phyloP scores from a whole-genome alignment of 495 filamentous ascomycete genomes.

The Penicillium antarcticum region DNA sequence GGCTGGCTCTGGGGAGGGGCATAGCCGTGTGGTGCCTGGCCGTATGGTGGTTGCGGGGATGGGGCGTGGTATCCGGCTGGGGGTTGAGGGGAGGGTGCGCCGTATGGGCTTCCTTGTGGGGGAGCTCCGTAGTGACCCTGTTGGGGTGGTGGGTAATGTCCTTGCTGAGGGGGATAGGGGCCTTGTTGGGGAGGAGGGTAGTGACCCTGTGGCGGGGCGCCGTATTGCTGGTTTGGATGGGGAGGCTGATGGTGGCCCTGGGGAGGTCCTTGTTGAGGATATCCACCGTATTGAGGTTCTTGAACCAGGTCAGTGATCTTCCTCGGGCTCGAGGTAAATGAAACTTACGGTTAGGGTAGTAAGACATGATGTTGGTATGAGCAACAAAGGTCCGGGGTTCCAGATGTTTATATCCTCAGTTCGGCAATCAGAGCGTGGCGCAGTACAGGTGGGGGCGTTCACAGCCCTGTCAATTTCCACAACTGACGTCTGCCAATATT shows the following conservation, averaged over 20 bases:
- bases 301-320: slow-evolving; percentile 1
- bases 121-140: slow-evolving; percentile 29
- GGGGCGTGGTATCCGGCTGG: slow-evolving; percentile 18
- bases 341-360: slow-evolving; percentile 30
- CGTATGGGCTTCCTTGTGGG: slow-evolving; percentile 26
- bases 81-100: slow-evolving; percentile 15
- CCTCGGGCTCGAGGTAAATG: not conserved
- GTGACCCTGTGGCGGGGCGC: slow-evolving; percentile 20
- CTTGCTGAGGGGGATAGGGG: slow-evolving; percentile 12
- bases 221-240: slow-evolving; percentile 22
- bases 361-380: slow-evolving; percentile 22
- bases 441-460: slow-evolving; percentile 5
- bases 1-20: slow-evolving; percentile 32
- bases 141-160: slow-evolving; percentile 26
- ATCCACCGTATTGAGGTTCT: slow-evolving; percentile 28
- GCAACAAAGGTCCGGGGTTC: not conserved
- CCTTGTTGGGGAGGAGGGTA: slow-evolving; percentile 10
- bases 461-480: not conserved
- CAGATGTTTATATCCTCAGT: not conserved
- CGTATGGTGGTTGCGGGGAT: slow-evolving; percentile 22
- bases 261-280: slow-evolving; percentile 29
- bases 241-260: slow-evolving; percentile 31
- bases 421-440: slow-evolving; percentile 1
- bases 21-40: slow-evolving; percentile 21
- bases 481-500: slow-evolving; percentile 2